These are phyloP conservation scores for Penicillium sp. DNA, from an alignment of 2,329 filamentous ascomycete species.

Conservation along the genomic window DNA sequence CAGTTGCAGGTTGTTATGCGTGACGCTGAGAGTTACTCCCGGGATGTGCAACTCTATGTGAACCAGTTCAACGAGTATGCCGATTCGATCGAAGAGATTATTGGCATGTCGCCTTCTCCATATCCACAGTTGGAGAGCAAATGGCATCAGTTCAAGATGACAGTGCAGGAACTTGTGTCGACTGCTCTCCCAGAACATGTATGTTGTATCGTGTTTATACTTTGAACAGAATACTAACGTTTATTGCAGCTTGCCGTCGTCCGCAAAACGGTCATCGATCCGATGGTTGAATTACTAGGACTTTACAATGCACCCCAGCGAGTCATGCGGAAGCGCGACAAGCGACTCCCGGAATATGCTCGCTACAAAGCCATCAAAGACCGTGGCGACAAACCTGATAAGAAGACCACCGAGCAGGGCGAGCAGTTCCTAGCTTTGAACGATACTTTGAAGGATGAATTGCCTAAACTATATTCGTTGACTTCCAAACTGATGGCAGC, in stretches of 20 bases:
- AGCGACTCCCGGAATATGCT: slow-evolving; percentile 86
- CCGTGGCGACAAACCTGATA: slow-evolving; percentile 79
- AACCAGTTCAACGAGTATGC: slow-evolving; percentile 78
- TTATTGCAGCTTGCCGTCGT: slow-evolving; percentile 60
- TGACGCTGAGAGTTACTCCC: slow-evolving; percentile 89
- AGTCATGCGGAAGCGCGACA: slow-evolving; percentile 91
- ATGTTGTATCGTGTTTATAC: slow-evolving; percentile 23
- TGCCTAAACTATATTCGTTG: slow-evolving; percentile 77
- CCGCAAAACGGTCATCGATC: slow-evolving; percentile 79
- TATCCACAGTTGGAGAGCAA: slow-evolving; percentile 88
- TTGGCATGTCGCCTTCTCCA: slow-evolving; percentile 66
- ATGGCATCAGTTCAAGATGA: slow-evolving; percentile 87
- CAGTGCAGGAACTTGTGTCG: slow-evolving; percentile 80
- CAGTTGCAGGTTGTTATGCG: slow-evolving; percentile 87
- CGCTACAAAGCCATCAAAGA: slow-evolving; percentile 75
- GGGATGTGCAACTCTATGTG: slow-evolving; percentile 76
- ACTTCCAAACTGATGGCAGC: slow-evolving; percentile 83
- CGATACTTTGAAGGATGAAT: slow-evolving; percentile 86
- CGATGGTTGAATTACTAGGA: slow-evolving; percentile 74
- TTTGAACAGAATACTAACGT: slow-evolving; percentile 7
- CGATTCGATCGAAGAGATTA: slow-evolving; percentile 77
- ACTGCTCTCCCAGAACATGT: slow-evolving; percentile 83
- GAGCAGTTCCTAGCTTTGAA: slow-evolving; percentile 91
- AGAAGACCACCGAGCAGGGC: slow-evolving; percentile 77
- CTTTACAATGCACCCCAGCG: slow-evolving; percentile 80